Percentiles rank a stretch among this genome's conserved stretches.
Conservation (phyloP, 768 basidiomycete genomes). For the Naganishia antarctica region DNA sequence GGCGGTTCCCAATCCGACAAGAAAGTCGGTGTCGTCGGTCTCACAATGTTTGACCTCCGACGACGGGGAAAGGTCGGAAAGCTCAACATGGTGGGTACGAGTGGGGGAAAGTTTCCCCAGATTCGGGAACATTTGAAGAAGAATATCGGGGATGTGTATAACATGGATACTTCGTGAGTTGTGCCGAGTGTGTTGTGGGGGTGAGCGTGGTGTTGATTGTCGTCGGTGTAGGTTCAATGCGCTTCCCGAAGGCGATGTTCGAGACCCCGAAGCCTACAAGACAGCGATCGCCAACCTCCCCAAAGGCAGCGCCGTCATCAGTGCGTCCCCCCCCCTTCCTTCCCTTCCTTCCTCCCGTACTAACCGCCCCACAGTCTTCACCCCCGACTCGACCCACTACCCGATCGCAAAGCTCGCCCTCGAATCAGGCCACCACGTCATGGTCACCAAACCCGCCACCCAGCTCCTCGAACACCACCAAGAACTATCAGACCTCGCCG, state of each 20-base stretch:
- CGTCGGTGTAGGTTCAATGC: slow-evolving; percentile 61
- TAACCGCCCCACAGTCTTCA: slow-evolving; percentile 57
- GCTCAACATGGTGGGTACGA: slow-evolving; percentile 78
- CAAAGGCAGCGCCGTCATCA: slow-evolving; percentile 80
- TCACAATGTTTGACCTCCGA: slow-evolving; percentile 84
- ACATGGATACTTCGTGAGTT: slow-evolving; percentile 74
- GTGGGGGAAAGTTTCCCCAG: slow-evolving; percentile 70
- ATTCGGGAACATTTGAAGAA: slow-evolving; percentile 73
- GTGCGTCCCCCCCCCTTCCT: slow-evolving; percentile 22
- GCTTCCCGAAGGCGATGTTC: slow-evolving; percentile 65
- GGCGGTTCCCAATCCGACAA: slow-evolving; percentile 95
- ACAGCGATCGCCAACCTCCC: slow-evolving; percentile 69
- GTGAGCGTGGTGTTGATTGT: background rate
- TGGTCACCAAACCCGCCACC: slow-evolving; percentile 89
- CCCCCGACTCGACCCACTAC: slow-evolving; percentile 86
- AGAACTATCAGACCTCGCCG: slow-evolving; percentile 68
- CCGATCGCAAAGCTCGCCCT: slow-evolving; percentile 81
- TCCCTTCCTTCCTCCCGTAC: background rate
- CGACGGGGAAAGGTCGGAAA: slow-evolving; percentile 66
- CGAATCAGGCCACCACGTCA: slow-evolving; percentile 75
- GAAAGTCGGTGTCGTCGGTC: slow-evolving; percentile 78
- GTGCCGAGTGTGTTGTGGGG: background rate
- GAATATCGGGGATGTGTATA: slow-evolving; percentile 79
- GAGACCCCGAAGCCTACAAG: slow-evolving; percentile 74
- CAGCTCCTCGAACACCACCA: slow-evolving; percentile 78